Evolutionary conservation across 495 filamentous ascomycete genomes (phyloP), one percentile per base, ranked within the genome.

Genomic region (Xylaria venustula): DNA sequence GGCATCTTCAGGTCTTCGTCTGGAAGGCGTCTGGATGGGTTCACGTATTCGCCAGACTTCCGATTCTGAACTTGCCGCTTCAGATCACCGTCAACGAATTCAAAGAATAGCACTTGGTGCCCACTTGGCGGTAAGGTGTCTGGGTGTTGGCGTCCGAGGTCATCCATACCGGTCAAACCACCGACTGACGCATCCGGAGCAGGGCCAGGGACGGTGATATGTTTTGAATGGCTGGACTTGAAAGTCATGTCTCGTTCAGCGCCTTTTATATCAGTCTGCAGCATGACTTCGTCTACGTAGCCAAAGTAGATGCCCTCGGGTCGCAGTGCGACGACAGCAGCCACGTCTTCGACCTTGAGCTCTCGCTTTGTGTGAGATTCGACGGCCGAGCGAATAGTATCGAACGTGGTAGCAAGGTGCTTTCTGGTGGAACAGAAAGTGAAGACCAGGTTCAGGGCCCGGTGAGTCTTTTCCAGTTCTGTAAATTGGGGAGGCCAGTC

Each of bases 351-450:
- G 14, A 93, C 71, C 0, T 75, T 75, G 42, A 98, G 75, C 28
- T 85, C 77, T 26, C 85, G 82, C 65, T 90, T 88, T 48, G 85
- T 90, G 70, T 97, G 91, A 1, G 81, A 83, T 73, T 97, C 92
- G 0, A 98, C 93, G 0, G 94, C 86, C 0, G 85, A 80, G 62
- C 88, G 90, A 52, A 98, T 88, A 41, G 87, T 96, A 22, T 93
- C 88, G 66, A 96, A 92, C 0, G 95, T 97, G 0, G 94, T 97
- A 0, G 88, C 87, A 7, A 98, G 78, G 61, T 97, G 91, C 69
- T 95, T 96, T 8, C 95, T 87, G 7, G 93, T 93, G 68, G 87
- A 93, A 73, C 90, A 92, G 73, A 98, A 98, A 0, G 94, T 98
- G 67, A 90, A 96, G 7, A 97, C 91, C 3, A 97, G 74, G 66